phyloP scores from a whole-genome alignment of 352 stramenopile species.

The Phytophthora sp. region DNA sequence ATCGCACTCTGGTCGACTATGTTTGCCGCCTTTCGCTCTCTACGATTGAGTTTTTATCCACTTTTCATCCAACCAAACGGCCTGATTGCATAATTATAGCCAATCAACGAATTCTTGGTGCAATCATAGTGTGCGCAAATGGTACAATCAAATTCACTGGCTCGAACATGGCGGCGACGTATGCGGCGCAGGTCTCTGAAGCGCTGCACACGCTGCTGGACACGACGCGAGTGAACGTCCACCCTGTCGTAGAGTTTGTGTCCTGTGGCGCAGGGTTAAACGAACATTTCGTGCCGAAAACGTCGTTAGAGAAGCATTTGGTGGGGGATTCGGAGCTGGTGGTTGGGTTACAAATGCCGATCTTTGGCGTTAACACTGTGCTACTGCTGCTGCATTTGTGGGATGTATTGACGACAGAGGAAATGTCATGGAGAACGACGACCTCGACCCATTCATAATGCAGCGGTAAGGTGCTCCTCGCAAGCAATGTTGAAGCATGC shows the following conservation, averaged over 20 bases:
- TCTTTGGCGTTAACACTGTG: constrained; percentile 1
- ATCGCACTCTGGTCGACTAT: constrained; percentile 31
- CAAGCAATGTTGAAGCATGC: neutral
- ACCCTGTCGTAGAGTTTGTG: constrained; percentile 43
- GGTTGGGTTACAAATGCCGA: too few relatives aligned
- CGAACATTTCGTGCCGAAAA: constrained; percentile 50
- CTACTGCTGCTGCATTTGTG: too few relatives aligned
- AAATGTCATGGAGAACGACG: constrained; percentile 38
- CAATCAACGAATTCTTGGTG: constrained; percentile 4
- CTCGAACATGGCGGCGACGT: constrained; percentile 33
- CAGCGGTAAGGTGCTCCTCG: constrained; percentile 22
- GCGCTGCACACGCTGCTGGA: constrained; percentile 44
- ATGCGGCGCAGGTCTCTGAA: constrained; percentile 29
- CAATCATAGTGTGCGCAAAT: constrained; percentile 34
- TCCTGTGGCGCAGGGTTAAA: constrained; percentile 28
- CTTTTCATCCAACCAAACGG: constrained; percentile 24
- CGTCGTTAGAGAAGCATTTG: constrained; percentile 47
- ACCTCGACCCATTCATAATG: constrained; percentile 28
- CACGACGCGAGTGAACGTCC: constrained; percentile 39
- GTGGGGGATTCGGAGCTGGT: too few relatives aligned
- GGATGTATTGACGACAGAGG: constrained; percentile 23
- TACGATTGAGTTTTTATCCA: neutral
- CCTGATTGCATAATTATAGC: constrained; percentile 2
- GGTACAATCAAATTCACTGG: constrained; percentile 48
- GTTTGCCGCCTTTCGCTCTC: constrained; percentile 34